Percentiles rank a stretch among this genome's conserved stretches.
phyloP scores from a whole-genome alignment of 371 early-diverging fungal genomes.

The Zancudomyces culisetae region DNA sequence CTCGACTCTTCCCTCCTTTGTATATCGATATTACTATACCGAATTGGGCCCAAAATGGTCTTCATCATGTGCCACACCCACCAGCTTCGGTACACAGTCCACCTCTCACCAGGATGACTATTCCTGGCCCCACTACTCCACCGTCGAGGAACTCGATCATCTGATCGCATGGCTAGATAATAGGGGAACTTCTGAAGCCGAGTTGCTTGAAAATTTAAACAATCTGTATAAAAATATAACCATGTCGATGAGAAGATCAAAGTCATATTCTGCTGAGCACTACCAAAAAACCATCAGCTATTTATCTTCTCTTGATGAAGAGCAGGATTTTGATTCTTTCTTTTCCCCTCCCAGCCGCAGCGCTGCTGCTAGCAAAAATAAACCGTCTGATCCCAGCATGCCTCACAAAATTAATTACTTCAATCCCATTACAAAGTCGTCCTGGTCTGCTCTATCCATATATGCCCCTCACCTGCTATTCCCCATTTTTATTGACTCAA shows the following conservation, averaged over 20 bases:
- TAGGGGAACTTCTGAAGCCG: conserved; percentile 50
- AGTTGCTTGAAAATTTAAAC: conserved; percentile 31
- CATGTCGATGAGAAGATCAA: not conserved
- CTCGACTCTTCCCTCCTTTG: conserved; percentile 8
- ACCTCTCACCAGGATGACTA: conserved; percentile 15
- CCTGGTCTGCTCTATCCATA: not conserved
- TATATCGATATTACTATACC: conserved; percentile 10
- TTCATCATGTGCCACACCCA: conserved; percentile 15
- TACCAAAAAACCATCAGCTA: conserved; percentile 18
- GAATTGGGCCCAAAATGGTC: conserved; percentile 18
- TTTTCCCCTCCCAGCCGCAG: conserved; percentile 37
- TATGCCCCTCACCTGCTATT: too few species aligned
- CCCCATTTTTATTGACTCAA: too few species aligned
- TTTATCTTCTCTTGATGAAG: conserved; percentile 11
- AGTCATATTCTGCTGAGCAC: conserved; percentile 20
- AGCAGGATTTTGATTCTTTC: conserved; percentile 29
- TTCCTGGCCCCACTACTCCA: conserved; percentile 39
- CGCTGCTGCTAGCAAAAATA: not conserved
- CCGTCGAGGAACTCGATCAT: conserved; percentile 38
- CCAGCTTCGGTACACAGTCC: conserved; percentile 18
- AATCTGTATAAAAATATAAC: not conserved
- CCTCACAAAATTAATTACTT: too few species aligned
- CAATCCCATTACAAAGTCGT: too few species aligned
- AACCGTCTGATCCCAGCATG: not conserved
- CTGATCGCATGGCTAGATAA: conserved; percentile 54